phyloP scores from a whole-genome alignment of 75 land plant genomes.

The Adiantum capillusveneris region DNA sequence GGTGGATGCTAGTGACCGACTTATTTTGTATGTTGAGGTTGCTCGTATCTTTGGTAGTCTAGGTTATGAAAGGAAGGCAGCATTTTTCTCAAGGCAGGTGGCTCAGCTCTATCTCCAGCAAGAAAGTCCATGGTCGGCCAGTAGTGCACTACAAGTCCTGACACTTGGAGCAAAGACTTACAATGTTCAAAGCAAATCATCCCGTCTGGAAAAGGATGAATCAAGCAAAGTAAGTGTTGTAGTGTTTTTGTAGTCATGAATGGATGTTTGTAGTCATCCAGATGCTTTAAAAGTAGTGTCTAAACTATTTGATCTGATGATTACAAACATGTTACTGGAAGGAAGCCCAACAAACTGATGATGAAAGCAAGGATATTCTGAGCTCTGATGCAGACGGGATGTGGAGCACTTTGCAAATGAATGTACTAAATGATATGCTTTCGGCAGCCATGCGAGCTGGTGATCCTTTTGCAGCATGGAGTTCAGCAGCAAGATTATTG shows the following conservation, averaged over 20 bases:
- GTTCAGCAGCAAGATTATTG: conserved; percentile 89
- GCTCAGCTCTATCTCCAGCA: conserved; percentile 91
- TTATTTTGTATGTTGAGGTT: conserved; percentile 79
- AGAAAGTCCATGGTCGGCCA: conserved; percentile 72
- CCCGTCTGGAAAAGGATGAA: background rate
- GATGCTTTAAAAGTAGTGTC: too few relatives aligned
- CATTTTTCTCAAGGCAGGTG: conserved; percentile 90
- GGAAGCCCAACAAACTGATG: background rate
- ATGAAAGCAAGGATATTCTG: background rate
- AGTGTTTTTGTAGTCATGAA: too few relatives aligned
- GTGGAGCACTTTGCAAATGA: conserved; percentile 97
- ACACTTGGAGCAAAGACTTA: conserved; percentile 67
- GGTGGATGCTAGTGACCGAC: conserved; percentile 80
- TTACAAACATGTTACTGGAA: background rate
- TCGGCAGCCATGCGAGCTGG: conserved; percentile 85
- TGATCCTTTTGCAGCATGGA: conserved; percentile 95
- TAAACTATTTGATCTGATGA: background rate
- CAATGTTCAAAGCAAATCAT: conserved; percentile 65
- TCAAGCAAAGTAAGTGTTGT: background rate
- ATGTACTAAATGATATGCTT: conserved; percentile 81
- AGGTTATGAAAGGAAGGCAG: conserved; percentile 92
- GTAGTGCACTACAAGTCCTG: conserved; percentile 91
- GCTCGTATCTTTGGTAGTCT: conserved; percentile 83
- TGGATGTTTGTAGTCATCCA: too few relatives aligned
- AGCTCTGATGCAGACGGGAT: conserved; percentile 47